Percentiles rank a stretch among this genome's conserved stretches.
These are phyloP conservation scores for Phellinidium pouzarii DNA, from an alignment of 1,284 basidiomycete genomes.

Conservation along the genomic window DNA sequence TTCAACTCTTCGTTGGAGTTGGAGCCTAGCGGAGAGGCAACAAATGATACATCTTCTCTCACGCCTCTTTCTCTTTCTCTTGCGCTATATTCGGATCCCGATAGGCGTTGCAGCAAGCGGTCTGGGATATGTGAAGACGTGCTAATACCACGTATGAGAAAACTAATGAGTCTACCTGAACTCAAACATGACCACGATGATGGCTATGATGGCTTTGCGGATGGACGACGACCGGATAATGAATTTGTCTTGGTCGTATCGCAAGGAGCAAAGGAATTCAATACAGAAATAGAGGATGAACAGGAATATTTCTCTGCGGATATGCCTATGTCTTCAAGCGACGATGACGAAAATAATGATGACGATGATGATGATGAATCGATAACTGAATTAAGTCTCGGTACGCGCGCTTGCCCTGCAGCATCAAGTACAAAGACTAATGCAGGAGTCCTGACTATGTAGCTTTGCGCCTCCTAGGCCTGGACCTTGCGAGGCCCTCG, in stretches of 20 bases:
- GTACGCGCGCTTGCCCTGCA: neutral
- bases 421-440: neutral
- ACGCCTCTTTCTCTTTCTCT: neutral
- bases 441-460: neutral
- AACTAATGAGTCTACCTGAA: too few species aligned
- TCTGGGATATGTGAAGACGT: too few species aligned
- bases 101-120: too few species aligned
- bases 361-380: neutral
- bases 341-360: neutral
- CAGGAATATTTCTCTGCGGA: constrained; percentile 6
- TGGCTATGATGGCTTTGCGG: neutral
- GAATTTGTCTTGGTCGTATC: neutral
- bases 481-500: neutral
- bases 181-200: neutral
- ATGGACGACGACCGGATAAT: neutral
- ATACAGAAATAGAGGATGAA: neutral
- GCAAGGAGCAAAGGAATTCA: neutral
- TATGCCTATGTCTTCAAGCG: neutral
- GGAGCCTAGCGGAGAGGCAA: neutral
- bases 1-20: neutral
- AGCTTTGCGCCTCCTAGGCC: neutral
- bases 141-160: too few species aligned
- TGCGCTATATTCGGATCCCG: too few species aligned
- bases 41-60: neutral
- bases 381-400: neutral